Percentiles rank a stretch among this genome's conserved stretches.
Evolutionary conservation across 106 monocot genomes (phyloP).

Genomic region (Phalaenopsis equestris): DNA sequence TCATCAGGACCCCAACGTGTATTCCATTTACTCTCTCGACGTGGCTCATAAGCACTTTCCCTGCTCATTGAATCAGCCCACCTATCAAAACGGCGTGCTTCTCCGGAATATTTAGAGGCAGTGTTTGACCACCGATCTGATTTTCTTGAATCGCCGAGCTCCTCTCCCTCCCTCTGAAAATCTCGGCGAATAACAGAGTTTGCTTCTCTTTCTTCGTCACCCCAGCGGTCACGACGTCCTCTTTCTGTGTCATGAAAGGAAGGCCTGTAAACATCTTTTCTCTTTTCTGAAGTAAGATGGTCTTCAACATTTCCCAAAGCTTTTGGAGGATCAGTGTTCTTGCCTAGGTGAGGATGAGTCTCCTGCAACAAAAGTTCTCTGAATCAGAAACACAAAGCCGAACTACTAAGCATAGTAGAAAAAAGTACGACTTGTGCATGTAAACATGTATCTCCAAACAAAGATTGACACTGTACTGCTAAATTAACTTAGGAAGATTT

Average conservation of each 20-base stretch:
- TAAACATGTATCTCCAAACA: neutral
- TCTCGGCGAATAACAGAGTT: constrained; percentile 47
- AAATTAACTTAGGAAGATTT: neutral
- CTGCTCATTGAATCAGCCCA: constrained; percentile 50
- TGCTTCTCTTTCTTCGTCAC: constrained; percentile 90
- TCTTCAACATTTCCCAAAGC: constrained; percentile 35
- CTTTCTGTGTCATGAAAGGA: constrained; percentile 46
- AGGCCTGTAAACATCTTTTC: constrained; percentile 59
- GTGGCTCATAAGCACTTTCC: constrained; percentile 56
- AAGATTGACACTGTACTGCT: neutral
- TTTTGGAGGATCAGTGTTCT: constrained; percentile 25
- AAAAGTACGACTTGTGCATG: neutral
- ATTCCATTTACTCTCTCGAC: constrained; percentile 95
- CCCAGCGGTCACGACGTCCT: constrained; percentile 75
- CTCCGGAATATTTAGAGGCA: constrained; percentile 34
- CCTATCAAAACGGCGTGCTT: constrained; percentile 47
- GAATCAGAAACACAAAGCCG: neutral
- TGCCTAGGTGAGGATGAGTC: constrained; percentile 27
- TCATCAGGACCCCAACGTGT: constrained; percentile 88
- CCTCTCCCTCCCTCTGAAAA: constrained; percentile 70
- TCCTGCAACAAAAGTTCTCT: constrained; percentile 36
- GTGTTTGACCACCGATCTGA: constrained; percentile 53
- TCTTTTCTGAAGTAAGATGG: constrained; percentile 39
- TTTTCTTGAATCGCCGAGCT: constrained; percentile 46
- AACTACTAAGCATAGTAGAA: neutral